Conservation (phyloP, 192 early-diverging fungal genomes). For the Podila clonocystis region DNA sequence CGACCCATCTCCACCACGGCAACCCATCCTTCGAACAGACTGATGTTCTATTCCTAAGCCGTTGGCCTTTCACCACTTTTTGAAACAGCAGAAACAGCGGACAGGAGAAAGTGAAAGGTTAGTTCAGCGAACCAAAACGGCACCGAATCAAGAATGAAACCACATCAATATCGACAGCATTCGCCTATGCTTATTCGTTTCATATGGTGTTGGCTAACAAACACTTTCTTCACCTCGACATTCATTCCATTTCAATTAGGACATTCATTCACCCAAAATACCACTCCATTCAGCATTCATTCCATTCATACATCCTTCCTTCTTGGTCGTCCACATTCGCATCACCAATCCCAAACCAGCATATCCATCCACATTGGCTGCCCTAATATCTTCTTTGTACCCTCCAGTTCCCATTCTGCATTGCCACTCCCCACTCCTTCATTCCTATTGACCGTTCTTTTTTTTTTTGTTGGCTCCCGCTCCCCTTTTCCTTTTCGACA, state of each 20-base stretch:
- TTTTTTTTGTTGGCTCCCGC: not conserved
- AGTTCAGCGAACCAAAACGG: not conserved
- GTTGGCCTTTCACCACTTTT: not conserved
- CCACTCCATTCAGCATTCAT: not conserved
- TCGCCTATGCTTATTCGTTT: too few relatives aligned
- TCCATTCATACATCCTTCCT: not conserved
- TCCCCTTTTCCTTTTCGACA: too few relatives aligned
- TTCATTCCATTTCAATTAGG: not conserved
- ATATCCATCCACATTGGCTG: too few relatives aligned
- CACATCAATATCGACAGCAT: too few relatives aligned
- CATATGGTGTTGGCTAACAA: not conserved
- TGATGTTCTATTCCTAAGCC: not conserved
- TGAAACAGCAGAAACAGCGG: not conserved
- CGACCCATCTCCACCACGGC: not conserved
- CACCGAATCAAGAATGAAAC: not conserved
- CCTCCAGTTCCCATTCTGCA: not conserved
- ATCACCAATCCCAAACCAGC: not conserved
- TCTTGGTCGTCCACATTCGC: too few relatives aligned
- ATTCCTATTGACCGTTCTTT: not conserved
- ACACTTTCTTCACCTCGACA: not conserved
- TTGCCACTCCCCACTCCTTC: not conserved
- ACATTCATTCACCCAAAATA: not conserved
- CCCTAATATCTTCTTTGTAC: not conserved
- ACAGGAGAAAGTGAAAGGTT: too few relatives aligned
- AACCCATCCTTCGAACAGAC: not conserved